Evolutionary conservation across 139 green algal genomes (phyloP).

Genomic region (Volvox reticuliferus): DNA sequence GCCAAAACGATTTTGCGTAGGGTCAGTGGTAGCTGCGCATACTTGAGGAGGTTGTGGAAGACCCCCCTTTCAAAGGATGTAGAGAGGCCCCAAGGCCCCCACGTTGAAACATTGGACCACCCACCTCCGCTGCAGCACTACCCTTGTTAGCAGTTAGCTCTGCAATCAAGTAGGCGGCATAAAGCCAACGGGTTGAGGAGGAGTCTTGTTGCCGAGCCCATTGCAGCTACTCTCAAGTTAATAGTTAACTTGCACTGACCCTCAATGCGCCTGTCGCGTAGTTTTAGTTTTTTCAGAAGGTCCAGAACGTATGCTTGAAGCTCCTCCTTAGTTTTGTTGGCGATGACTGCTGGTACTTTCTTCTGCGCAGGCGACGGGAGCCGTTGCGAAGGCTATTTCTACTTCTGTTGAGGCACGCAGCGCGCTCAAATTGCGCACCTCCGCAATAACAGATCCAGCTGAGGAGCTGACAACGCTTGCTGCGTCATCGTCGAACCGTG

Average conservation of each 20-base stretch:
- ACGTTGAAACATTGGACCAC: not conserved
- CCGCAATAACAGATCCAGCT: not conserved
- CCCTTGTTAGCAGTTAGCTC: constrained; percentile 5
- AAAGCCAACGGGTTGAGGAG: not conserved
- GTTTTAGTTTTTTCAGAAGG: constrained; percentile 64
- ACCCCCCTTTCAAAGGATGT: too few relatives aligned
- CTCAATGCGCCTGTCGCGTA: constrained; percentile 56
- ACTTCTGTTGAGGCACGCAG: not conserved
- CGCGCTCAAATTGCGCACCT: not conserved
- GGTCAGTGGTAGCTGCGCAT: too few relatives aligned
- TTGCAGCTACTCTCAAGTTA: not conserved
- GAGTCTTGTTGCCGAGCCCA: not conserved
- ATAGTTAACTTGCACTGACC: constrained; percentile 39
- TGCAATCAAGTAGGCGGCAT: not conserved
- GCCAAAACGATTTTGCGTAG: too few relatives aligned
- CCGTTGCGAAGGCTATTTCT: not conserved
- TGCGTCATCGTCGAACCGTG: constrained; percentile 16
- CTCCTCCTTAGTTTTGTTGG: constrained; percentile 58
- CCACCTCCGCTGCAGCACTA: not conserved
- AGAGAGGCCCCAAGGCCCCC: too few relatives aligned
- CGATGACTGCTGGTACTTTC: constrained; percentile 31
- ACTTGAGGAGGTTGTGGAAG: too few relatives aligned
- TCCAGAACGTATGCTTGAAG: constrained; percentile 57
- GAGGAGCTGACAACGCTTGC: constrained; percentile 27
- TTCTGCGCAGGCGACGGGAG: not conserved